Evolutionary conservation across 2,329 filamentous ascomycete species (phyloP), one percentile per base, ranked within the genome.

Genomic region (Endothia cerciana): DNA sequence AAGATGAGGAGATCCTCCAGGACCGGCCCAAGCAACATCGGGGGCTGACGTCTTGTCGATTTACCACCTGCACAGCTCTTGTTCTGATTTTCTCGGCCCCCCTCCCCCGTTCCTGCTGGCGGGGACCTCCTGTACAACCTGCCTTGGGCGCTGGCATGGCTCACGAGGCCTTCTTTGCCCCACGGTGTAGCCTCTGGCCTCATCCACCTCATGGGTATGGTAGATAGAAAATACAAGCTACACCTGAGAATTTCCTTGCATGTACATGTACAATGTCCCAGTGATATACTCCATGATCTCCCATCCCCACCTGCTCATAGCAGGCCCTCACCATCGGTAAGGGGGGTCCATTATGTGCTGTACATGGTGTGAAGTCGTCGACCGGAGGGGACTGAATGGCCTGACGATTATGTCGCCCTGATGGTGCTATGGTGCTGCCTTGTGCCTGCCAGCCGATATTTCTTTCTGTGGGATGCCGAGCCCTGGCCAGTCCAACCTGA

Each of bases 1-100:
- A 81, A 84, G 79, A 84, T 83, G 82, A 83, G 66, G 60, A 53
- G 82, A 79, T 81, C 77, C 76, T 82, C 79, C 72, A 82, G 77
- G 75, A 78, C 75, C 71, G 76, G 77, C 64, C 69, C 72, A 71
- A 73, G 74, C 73, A 77, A 76, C 68, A 74, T 72, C 75, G 77
- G 73, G 82, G 74, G 80, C 81, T 84, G 83, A 83, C 81, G 71
- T 73, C 72, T 56, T 59, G 67, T 65, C 64, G 67, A 38, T 25
- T n/a, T 15, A 67, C 51, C 28, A 61, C 59, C 55, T 51, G 66
- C 61, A 60, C 38, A 28, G 61, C 28, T 15, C 17, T n/a, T 60
- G 10, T 36, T 25, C 1, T 40, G 45, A 40, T 25, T 53, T 25
- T 51, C 13, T 15, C 25, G 1, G 11, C 28, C 22, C 47, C 28